Evolutionary conservation across 1,284 basidiomycete species (phyloP), one percentile per base, ranked within the genome.

Genomic region (Cryptococcus neoformans): DNA sequence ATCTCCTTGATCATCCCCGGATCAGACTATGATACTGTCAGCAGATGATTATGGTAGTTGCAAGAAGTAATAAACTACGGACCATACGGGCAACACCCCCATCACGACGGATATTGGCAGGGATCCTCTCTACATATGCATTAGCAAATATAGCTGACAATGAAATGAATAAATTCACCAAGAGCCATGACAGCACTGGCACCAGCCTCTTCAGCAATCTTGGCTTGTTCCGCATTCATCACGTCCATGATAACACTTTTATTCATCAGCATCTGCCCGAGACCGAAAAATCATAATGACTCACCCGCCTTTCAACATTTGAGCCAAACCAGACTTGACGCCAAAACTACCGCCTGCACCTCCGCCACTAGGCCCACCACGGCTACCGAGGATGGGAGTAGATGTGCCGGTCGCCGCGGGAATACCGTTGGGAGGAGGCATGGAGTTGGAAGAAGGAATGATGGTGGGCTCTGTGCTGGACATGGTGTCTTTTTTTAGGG

Each of bases 131-230:
- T 68, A 77, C 28, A 28, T 7, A 16, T 44, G 42, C 3, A 6
- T 34, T 4, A 21, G 49, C 4, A 5, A 10, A 40, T 38, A n/a
- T 50, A 12, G 14, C 28, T 3, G 49, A 6, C n/a, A 8, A 9
- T 14, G 10, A 36, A n/a, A 44, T 21, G 1, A n/a, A 21, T n/a
- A 44, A 28, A 59, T 68, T 54, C 49, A 72, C 70, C 68, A 7
- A 94, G 83, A 11, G 92, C 92, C 95, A 99, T 98, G 63, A 99
- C 95, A 62, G 95, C 95, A 75, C 91, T 93, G 11, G 95, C 95
- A 59, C 96, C 95, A 9, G 95, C 95, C 74, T 96, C 93, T 74
- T 98, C 95, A 57, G 95, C 95, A 68, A 98, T 94, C 63, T 91
- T 88, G 59, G 95, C 95, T 87, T 76, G 74, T 62, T 77, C 76